A percentile compares a stretch with the other conserved stretches of the same genome.
Conservation (phyloP, 352 stramenopile genomes). For the Pseudoperonospora humuli region DNA sequence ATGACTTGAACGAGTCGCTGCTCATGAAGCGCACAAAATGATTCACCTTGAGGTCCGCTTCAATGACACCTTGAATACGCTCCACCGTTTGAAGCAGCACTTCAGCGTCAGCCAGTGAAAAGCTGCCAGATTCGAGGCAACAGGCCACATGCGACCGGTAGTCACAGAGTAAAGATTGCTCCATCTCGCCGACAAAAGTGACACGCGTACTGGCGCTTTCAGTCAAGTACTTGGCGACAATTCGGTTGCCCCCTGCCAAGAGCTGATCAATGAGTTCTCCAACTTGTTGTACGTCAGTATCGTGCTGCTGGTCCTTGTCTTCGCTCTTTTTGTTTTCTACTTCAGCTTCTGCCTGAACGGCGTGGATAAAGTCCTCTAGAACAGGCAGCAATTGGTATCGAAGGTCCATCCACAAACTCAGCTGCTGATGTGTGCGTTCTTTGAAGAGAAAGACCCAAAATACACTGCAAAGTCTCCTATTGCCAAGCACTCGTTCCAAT, state of each 20-base stretch:
- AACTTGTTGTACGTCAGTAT: conserved; percentile 22
- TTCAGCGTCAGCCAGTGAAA: conserved; percentile 58
- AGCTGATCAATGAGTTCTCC: conserved; percentile 68
- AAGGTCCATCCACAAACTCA: conserved; percentile 84
- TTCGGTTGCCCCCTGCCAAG: conserved; percentile 38
- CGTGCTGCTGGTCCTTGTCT: conserved; percentile 18
- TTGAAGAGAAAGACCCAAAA: conserved; percentile 87
- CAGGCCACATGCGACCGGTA: conserved; percentile 51
- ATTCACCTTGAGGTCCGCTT: conserved; percentile 77
- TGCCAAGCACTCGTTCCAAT: conserved; percentile 61
- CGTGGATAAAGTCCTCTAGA: conserved; percentile 45
- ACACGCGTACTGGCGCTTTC: conserved; percentile 45
- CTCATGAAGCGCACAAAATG: conserved; percentile 85
- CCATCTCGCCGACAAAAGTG: conserved; percentile 59
- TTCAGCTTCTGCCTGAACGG: conserved; percentile 27
- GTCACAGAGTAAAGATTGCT: conserved; percentile 46
- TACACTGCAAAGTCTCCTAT: conserved; percentile 71
- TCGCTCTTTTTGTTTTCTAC: conserved; percentile 21
- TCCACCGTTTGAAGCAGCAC: conserved; percentile 46
- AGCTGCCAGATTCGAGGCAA: conserved; percentile 56
- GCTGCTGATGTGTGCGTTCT: conserved; percentile 66
- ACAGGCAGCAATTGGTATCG: conserved; percentile 61
- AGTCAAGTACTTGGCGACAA: conserved; percentile 58
- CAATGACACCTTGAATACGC: conserved; percentile 49
- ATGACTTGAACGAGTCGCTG: conserved; percentile 69